These are phyloP conservation scores for Saturnispora zaruensis DNA, from an alignment of 805 yeast species.

Conservation along the genomic window DNA sequence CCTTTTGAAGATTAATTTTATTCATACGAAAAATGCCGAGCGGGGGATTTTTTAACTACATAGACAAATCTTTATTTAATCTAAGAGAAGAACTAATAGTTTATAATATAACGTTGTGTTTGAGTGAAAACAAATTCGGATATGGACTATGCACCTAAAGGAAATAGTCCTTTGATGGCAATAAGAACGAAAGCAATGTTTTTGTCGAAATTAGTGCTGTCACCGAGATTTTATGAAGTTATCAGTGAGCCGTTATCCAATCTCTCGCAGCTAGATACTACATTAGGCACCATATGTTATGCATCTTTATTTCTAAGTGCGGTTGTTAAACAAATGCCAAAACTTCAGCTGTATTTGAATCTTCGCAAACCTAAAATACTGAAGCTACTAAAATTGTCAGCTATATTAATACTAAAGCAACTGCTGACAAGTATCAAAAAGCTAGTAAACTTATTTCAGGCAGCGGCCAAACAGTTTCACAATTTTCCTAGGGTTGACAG, in stretches of 20 bases:
- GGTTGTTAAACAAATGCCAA: constrained; percentile 7
- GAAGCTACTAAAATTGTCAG: background rate
- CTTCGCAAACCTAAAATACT: background rate
- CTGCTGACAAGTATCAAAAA: background rate
- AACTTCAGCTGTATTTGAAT: background rate
- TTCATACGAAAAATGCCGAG: background rate
- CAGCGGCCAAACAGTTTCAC: background rate
- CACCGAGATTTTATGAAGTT: constrained; percentile 23
- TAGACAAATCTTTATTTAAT: background rate
- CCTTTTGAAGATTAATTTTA: too few relatives aligned
- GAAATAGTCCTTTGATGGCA: background rate
- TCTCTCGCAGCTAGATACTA: constrained; percentile 24
- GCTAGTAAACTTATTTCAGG: background rate
- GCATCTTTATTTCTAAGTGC: constrained; percentile 21
- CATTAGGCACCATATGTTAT: constrained; percentile 29
- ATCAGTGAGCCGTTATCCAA: constrained; percentile 21
- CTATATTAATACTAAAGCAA: background rate
- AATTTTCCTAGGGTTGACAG: background rate
- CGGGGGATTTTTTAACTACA: background rate
- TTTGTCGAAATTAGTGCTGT: constrained; percentile 16
- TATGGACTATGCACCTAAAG: background rate
- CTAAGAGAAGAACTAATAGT: background rate
- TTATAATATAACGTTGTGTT: too few relatives aligned
- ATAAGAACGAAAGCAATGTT: constrained; percentile 9
- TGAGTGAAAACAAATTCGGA: background rate